Evolutionary conservation across 2,329 filamentous ascomycete genomes (phyloP).

Genomic region (Colletotrichum sp.): DNA sequence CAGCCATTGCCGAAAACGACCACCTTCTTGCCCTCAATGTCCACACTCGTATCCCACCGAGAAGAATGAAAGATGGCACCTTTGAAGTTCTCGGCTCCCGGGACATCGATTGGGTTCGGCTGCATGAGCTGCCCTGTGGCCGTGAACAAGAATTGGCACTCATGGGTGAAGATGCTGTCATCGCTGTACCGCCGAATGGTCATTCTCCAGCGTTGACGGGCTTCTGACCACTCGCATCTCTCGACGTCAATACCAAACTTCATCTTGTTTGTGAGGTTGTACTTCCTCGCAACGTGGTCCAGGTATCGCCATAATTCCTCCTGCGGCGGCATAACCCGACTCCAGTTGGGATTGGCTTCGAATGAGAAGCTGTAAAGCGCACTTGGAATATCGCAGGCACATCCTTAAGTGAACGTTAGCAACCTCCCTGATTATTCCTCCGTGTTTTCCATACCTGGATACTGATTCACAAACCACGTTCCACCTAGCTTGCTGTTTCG

Average conservation of each 20-base stretch:
- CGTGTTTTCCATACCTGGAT: conserved; percentile 49
- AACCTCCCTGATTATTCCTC: too few species aligned
- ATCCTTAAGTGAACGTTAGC: conserved; percentile 21
- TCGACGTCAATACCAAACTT: conserved; percentile 41
- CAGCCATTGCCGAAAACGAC: conserved; percentile 62
- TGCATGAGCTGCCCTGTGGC: conserved; percentile 38
- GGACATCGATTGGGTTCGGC: conserved; percentile 44
- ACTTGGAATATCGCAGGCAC: conserved; percentile 63
- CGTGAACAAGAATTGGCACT: conserved; percentile 44
- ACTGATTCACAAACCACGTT: conserved; percentile 69
- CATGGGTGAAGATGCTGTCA: conserved; percentile 32
- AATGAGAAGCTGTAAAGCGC: conserved; percentile 68
- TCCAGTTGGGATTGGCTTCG: conserved; percentile 65
- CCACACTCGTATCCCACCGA: conserved; percentile 56
- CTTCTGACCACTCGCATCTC: conserved; percentile 42
- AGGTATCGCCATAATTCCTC: conserved; percentile 64
- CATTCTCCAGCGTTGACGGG: conserved; percentile 38
- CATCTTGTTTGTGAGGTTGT: conserved; percentile 43
- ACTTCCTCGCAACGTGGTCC: conserved; percentile 53
- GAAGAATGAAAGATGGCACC: conserved; percentile 61
- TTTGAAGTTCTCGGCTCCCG: conserved; percentile 54
- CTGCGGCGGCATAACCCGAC: conserved; percentile 58
- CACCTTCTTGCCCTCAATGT: conserved; percentile 52
- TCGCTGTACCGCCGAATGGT: conserved; percentile 29
- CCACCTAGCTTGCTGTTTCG: conserved; percentile 62